Evolutionary conservation across 331 rosid genomes (phyloP).

Genomic region (Prunus yedoensis): DNA sequence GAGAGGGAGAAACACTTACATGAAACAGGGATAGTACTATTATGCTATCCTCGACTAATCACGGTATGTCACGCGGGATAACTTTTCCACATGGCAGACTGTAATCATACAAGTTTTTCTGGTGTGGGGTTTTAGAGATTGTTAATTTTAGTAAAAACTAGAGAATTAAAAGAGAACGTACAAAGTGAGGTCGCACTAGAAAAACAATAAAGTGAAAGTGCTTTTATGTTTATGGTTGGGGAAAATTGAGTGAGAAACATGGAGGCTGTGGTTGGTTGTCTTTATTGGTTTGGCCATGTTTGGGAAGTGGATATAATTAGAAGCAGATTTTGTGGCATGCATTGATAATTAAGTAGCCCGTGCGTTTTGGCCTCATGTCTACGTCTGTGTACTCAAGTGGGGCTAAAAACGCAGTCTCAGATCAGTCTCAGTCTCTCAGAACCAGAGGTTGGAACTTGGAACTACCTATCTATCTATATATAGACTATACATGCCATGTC

Average conservation of each 20-base stretch:
- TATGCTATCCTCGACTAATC: no score
- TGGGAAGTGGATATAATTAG: not conserved
- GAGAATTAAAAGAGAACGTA: not conserved
- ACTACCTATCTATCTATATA: slow-evolving; percentile 16
- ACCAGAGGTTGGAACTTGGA: slow-evolving; percentile 71
- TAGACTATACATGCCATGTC: not conserved
- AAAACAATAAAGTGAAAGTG: no score
- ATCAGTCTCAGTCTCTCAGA: slow-evolving; percentile 2
- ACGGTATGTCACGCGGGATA: no score
- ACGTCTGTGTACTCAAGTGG: slow-evolving; percentile 21
- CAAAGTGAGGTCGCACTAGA: not conserved
- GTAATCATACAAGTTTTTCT: no score
- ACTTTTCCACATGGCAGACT: no score
- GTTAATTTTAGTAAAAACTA: not conserved
- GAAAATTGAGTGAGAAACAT: not conserved
- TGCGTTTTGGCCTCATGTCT: slow-evolving; percentile 34
- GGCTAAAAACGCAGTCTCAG: slow-evolving; percentile 25
- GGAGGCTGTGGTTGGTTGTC: slow-evolving; percentile 34
- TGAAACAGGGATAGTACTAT: no score
- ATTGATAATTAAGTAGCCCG: slow-evolving; percentile 11
- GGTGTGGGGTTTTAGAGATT: not conserved
- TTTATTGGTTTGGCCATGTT: slow-evolving; percentile 26
- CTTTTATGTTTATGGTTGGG: not conserved
- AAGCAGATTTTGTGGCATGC: not conserved
- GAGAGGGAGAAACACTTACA: no score